A percentile compares a stretch with the other conserved stretches of the same genome.
These are phyloP conservation scores for Oryza longistaminata DNA, from an alignment of 176 grass and related monocot species.

Conservation along the genomic window DNA sequence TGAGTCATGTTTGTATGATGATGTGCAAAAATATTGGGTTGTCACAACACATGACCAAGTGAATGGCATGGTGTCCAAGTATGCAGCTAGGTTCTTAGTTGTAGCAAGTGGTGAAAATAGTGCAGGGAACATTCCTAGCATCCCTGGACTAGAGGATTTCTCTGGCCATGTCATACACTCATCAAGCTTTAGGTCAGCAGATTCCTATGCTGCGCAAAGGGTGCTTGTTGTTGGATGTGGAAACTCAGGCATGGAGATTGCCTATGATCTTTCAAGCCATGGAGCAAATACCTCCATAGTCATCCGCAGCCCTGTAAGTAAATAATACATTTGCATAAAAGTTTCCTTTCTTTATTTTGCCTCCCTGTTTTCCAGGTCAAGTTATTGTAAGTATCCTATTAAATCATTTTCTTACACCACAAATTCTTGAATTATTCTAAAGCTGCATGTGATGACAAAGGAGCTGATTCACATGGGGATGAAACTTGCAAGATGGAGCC, in stretches of 20 bases:
- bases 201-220: conserved; percentile 16
- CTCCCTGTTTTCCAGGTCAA: background rate
- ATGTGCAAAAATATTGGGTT: conserved; percentile 31
- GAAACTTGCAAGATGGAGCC: conserved; percentile 35
- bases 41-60: conserved; percentile 23
- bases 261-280: conserved; percentile 53
- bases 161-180: conserved; percentile 58
- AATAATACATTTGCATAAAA: background rate
- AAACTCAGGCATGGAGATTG: conserved; percentile 85
- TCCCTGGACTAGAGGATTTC: conserved; percentile 51
- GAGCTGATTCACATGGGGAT: conserved; percentile 58
- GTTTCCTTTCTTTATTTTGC: background rate
- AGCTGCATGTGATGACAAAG: conserved; percentile 68
- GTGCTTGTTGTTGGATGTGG: conserved; percentile 71
- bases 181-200: conserved; percentile 41
- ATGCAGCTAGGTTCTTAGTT: conserved; percentile 52
- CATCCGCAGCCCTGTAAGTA: conserved; percentile 49
- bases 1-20: conserved; percentile 44
- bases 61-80: conserved; percentile 7
- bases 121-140: conserved; percentile 25
- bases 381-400: background rate
- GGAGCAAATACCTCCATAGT: conserved; percentile 52
- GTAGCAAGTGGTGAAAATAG: conserved; percentile 71
- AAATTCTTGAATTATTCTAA: background rate
- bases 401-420: background rate